Percentiles rank a stretch among this genome's conserved stretches.
Evolutionary conservation across 805 yeast species (phyloP).

Genomic region (Myxozyma geophila): DNA sequence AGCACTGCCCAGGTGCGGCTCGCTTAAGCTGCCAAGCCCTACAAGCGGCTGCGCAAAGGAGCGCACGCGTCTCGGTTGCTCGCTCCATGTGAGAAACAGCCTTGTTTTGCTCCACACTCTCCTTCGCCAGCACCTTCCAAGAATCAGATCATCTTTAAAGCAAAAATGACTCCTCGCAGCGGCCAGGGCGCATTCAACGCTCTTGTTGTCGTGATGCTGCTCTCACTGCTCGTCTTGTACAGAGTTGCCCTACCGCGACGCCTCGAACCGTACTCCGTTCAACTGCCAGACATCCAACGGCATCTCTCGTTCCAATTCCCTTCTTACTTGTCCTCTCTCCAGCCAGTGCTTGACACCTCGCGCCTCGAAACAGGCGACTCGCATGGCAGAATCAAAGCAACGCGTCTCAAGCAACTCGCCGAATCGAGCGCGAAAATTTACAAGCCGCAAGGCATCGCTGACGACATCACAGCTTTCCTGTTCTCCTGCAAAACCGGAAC

Average conservation of each 20-base stretch:
- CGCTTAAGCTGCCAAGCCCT: no score
- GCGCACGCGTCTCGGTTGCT: no score
- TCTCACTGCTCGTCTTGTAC: slow-evolving; percentile 12
- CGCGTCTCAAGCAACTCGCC: background rate
- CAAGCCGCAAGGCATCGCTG: background rate
- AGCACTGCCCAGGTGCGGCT: no score
- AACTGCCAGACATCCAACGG: slow-evolving; percentile 18
- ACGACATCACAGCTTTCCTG: slow-evolving; percentile 7
- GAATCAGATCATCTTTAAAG: background rate
- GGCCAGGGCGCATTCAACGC: slow-evolving; percentile 11
- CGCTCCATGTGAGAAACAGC: no score
- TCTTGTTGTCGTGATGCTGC: slow-evolving; percentile 13
- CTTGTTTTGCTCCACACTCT: no score
- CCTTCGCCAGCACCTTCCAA: background rate
- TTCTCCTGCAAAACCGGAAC: slow-evolving; percentile 16
- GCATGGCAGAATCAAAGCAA: background rate
- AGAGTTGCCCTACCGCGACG: slow-evolving; percentile 18
- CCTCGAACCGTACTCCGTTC: slow-evolving; percentile 11
- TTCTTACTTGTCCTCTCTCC: background rate
- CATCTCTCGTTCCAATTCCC: slow-evolving; percentile 23
- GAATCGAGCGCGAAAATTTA: slow-evolving; percentile 4
- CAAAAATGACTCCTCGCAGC: background rate
- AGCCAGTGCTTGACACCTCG: slow-evolving; percentile 2
- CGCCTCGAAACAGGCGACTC: slow-evolving; percentile 3
- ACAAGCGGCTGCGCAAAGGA: no score